Evolutionary conservation across 352 stramenopile species (phyloP).

Genomic region (Globisporangium cederbergense): DNA sequence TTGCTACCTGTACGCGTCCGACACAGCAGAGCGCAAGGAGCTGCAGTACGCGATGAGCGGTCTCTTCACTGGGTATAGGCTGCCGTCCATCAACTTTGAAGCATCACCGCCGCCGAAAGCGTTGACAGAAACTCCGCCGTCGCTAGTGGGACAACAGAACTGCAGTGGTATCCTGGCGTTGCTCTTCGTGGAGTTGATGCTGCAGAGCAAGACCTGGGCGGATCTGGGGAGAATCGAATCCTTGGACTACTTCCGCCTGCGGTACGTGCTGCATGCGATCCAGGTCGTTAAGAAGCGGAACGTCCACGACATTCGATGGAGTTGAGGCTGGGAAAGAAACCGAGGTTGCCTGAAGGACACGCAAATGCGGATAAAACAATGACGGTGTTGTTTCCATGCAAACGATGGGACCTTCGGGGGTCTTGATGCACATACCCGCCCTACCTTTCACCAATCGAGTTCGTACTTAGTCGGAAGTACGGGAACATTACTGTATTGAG

Average conservation of each 20-base stretch:
- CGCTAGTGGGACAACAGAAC: not conserved
- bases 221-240: not conserved
- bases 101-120: not conserved
- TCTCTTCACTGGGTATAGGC: not conserved
- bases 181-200: constrained; percentile 12
- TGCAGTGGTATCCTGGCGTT: constrained; percentile 11
- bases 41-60: not conserved
- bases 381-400: too few relatives aligned
- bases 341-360: too few relatives aligned
- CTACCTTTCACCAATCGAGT: too few relatives aligned
- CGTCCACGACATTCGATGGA: constrained; percentile 1
- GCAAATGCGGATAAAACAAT: too few relatives aligned
- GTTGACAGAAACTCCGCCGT: not conserved
- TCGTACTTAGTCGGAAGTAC: too few relatives aligned
- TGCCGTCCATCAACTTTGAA: not conserved
- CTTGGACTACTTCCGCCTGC: constrained; percentile 13
- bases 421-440: too few relatives aligned
- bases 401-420: too few relatives aligned
- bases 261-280: constrained; percentile 13
- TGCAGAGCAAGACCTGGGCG: constrained; percentile 4
- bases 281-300: constrained; percentile 8
- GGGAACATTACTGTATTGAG: too few relatives aligned
- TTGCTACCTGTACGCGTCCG: constrained; percentile 3
- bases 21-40: not conserved
- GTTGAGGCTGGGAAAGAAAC: not conserved